phyloP scores from a whole-genome alignment of 1,284 basidiomycete genomes.

The Peniophora sp. region DNA sequence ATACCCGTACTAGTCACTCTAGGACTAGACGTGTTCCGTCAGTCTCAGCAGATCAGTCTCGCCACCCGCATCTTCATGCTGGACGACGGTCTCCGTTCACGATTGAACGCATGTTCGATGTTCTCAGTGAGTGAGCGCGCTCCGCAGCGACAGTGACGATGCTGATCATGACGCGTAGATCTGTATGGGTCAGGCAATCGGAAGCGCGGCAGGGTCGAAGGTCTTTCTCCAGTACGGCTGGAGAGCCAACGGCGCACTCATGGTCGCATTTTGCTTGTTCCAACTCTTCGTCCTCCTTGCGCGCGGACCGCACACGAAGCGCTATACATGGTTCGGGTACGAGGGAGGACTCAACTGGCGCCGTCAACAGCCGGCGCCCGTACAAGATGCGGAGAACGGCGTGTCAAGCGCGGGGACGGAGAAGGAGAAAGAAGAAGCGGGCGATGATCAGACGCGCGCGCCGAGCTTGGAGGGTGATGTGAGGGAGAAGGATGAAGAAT shows the following conservation, averaged over 20 bases:
- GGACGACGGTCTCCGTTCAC: slow-evolving; percentile 30
- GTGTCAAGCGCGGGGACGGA: background rate
- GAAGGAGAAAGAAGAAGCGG: background rate
- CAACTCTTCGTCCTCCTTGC: slow-evolving; percentile 30
- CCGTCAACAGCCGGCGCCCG: slow-evolving; percentile 9
- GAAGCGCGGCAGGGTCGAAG: slow-evolving; percentile 43
- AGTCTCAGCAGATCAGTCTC: slow-evolving; percentile 35
- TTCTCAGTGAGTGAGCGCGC: slow-evolving; percentile 23
- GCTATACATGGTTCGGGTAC: slow-evolving; percentile 32
- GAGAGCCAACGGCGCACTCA: slow-evolving; percentile 38
- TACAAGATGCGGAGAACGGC: background rate
- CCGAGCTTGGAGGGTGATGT: background rate
- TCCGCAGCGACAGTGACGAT: background rate
- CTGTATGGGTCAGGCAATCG: slow-evolving; percentile 42
- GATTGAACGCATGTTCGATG: slow-evolving; percentile 44
- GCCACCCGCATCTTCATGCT: slow-evolving; percentile 32
- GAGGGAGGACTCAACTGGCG: slow-evolving; percentile 23
- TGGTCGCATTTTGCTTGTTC: slow-evolving; percentile 37
- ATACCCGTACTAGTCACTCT: slow-evolving; percentile 37
- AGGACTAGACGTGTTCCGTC: slow-evolving; percentile 39
- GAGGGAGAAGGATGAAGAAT: background rate
- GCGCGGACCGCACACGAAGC: slow-evolving; percentile 33
- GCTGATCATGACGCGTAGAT: slow-evolving; percentile 7
- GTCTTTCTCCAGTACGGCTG: slow-evolving; percentile 45
- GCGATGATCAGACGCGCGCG: background rate